Conservation (phyloP, 306 rosid genomes). For the Prunus persica region Prunus_persica_NCBIv2 NC_034010.1:17506501-17507000, state of each 20-base stretch:
- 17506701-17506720: background rate
- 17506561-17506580: background rate
- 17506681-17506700: background rate
- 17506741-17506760: background rate
- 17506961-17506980: background rate
- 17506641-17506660: background rate
- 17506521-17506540: background rate
- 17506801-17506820: background rate
- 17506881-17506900: background rate
- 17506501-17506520: conserved; percentile 1
- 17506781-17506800: background rate
- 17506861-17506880: background rate
- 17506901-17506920: background rate
- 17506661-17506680: background rate
- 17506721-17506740: background rate
- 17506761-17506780: background rate
- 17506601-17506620: background rate
- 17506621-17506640: background rate
- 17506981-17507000: background rate
- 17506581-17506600: background rate
- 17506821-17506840: no score
- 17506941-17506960: background rate
- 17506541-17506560: background rate
- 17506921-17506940: background rate
- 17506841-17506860: background rate